Percentiles rank a stretch among this genome's conserved stretches.
phyloP scores from a whole-genome alignment of 768 basidiomycete species.

The Pulveroboletus sp. region DNA sequence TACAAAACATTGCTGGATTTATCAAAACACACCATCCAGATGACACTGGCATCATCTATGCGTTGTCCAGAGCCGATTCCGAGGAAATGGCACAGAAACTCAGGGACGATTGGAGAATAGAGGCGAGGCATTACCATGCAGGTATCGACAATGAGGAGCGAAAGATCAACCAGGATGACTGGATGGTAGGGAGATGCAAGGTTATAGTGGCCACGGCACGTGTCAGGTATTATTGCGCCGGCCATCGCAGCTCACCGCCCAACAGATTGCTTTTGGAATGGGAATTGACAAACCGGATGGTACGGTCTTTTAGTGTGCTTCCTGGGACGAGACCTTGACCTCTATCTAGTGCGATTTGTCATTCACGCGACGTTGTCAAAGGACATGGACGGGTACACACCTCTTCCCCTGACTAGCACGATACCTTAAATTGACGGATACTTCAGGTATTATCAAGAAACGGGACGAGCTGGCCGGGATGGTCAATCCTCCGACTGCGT shows the following conservation, averaged over 20 bases:
- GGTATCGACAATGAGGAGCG: slow-evolving; percentile 62
- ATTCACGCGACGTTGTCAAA: slow-evolving; percentile 83
- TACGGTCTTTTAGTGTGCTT: slow-evolving; percentile 25
- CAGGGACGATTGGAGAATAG: slow-evolving; percentile 49
- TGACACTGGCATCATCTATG: slow-evolving; percentile 84
- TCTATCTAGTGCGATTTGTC: slow-evolving; percentile 76
- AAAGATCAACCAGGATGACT: slow-evolving; percentile 55
- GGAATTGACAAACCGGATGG: slow-evolving; percentile 87
- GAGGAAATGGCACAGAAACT: slow-evolving; percentile 76
- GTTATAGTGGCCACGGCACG: slow-evolving; percentile 92
- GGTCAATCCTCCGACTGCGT: slow-evolving; percentile 79
- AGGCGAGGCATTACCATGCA: slow-evolving; percentile 84
- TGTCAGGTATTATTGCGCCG: not conserved
- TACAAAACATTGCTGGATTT: slow-evolving; percentile 63
- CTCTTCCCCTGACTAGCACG: not conserved
- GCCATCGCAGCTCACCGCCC: slow-evolving; percentile 2
- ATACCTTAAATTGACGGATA: slow-evolving; percentile 1
- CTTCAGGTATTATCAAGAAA: slow-evolving; percentile 86
- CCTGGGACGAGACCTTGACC: not conserved
- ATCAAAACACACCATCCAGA: slow-evolving; percentile 54
- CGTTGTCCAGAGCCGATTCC: slow-evolving; percentile 62
- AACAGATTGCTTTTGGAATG: slow-evolving; percentile 94
- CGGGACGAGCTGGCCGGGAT: slow-evolving; percentile 93
- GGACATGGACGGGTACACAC: slow-evolving; percentile 72
- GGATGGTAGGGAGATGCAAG: slow-evolving; percentile 66